phyloP scores from a whole-genome alignment of 768 basidiomycete genomes.

The Candolleomyces aberdarensis region DNA sequence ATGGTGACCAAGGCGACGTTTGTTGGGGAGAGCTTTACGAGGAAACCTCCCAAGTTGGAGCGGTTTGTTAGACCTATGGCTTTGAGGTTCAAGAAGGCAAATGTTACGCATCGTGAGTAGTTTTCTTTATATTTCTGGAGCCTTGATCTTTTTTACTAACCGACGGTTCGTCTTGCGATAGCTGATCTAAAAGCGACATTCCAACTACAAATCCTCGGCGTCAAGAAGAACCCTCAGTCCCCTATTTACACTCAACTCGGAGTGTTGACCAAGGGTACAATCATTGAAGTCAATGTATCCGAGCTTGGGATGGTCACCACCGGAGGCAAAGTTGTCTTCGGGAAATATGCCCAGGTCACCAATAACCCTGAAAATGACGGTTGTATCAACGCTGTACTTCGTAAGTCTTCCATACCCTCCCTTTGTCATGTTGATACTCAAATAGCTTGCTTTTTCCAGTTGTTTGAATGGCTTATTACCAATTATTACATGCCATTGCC shows the following conservation, averaged over 20 bases:
- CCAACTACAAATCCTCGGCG: constrained; percentile 95
- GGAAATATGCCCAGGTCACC: constrained; percentile 91
- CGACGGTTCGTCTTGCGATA: constrained; percentile 25
- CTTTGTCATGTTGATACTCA: not conserved
- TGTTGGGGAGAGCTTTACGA: constrained; percentile 95
- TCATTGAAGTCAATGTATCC: constrained; percentile 98
- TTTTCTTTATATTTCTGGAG: not conserved
- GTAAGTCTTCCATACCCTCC: constrained; percentile 46
- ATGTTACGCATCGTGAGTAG: constrained; percentile 94
- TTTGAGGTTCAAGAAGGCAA: constrained; percentile 94
- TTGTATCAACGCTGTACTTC: constrained; percentile 91
- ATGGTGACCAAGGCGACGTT: constrained; percentile 99
- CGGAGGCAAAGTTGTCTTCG: constrained; percentile 92
- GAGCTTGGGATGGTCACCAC: constrained; percentile 97
- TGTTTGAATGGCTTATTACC: not conserved
- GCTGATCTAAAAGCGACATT: constrained; percentile 98
- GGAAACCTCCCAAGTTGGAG: constrained; percentile 99
- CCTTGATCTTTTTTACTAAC: not conserved
- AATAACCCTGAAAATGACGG: constrained; percentile 97
- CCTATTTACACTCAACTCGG: constrained; percentile 97
- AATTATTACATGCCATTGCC: too few species aligned
- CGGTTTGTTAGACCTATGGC: constrained; percentile 98
- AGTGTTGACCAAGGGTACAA: constrained; percentile 96
- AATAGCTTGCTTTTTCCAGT: not conserved
- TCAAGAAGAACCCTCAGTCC: constrained; percentile 99